These are phyloP conservation scores for Stylosanthes scabra DNA, from an alignment of 331 rosid genomes.

Conservation along the genomic window DNA sequence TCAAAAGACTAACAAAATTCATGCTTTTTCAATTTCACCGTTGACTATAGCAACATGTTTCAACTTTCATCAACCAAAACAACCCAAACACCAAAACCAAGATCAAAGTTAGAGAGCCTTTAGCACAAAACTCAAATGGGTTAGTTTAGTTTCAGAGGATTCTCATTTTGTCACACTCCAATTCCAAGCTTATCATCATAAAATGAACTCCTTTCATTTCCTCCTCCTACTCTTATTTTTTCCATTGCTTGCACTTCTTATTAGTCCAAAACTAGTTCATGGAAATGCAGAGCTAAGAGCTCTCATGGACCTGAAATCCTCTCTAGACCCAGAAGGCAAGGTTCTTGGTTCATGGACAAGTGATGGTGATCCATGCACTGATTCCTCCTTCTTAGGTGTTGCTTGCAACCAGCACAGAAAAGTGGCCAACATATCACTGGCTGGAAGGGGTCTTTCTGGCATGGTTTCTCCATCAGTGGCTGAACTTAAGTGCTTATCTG, in stretches of 20 bases:
- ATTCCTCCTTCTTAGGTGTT: slow-evolving; percentile 62
- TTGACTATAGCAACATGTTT: slow-evolving; percentile 2
- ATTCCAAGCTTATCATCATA: background rate
- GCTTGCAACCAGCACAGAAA: slow-evolving; percentile 70
- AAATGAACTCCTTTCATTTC: slow-evolving; percentile 44
- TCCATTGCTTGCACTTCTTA: slow-evolving; percentile 27
- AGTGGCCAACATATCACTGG: slow-evolving; percentile 80
- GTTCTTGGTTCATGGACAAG: slow-evolving; percentile 65
- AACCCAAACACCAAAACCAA: background rate
- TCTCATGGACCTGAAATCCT: slow-evolving; percentile 70
- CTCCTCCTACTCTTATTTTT: slow-evolving; percentile 37
- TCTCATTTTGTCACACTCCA: background rate
- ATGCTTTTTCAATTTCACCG: background rate
- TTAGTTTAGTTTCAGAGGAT: slow-evolving; percentile 14
- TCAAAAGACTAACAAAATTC: slow-evolving; percentile 27
- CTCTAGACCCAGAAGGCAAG: slow-evolving; percentile 75
- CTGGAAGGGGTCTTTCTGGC: slow-evolving; percentile 80
- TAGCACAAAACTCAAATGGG: slow-evolving; percentile 36
- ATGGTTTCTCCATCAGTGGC: slow-evolving; percentile 71
- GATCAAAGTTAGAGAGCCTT: background rate
- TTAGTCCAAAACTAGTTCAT: slow-evolving; percentile 25
- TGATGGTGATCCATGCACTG: slow-evolving; percentile 75
- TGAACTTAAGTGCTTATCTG: slow-evolving; percentile 70
- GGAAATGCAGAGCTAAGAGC: slow-evolving; percentile 78
- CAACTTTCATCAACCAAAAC: background rate